Percentiles rank a stretch among this genome's conserved stretches.
Evolutionary conservation across 2,329 filamentous ascomycete genomes (phyloP).

Genomic region (Emericellopsis atlantica): DNA sequence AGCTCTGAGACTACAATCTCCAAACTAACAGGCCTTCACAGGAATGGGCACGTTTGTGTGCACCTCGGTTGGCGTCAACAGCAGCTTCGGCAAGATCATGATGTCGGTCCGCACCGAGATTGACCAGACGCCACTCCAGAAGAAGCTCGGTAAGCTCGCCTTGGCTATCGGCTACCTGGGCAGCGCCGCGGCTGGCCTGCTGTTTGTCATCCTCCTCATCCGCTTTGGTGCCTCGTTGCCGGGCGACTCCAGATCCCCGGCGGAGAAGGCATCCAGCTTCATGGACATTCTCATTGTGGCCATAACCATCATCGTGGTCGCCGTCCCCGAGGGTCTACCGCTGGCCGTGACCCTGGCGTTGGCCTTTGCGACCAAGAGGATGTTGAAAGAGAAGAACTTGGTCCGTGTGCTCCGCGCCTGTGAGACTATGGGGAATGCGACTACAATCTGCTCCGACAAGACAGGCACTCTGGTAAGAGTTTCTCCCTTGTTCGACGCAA

Average conservation of each 20-base stretch:
- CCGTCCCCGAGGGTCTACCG: conserved; percentile 53
- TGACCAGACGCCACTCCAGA: conserved; percentile 40
- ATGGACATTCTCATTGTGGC: conserved; percentile 53
- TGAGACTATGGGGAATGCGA: conserved; percentile 57
- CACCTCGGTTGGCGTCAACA: conserved; percentile 42
- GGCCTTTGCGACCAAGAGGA: conserved; percentile 52
- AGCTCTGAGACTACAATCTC: background rate
- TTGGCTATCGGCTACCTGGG: conserved; percentile 25
- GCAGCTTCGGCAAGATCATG: conserved; percentile 39
- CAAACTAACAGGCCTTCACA: background rate
- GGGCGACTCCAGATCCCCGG: conserved; percentile 29
- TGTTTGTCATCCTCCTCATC: conserved; percentile 69
- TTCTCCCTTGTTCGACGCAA: too few relatives aligned
- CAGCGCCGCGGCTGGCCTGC: conserved; percentile 55
- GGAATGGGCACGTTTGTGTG: conserved; percentile 40
- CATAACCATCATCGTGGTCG: conserved; percentile 54
- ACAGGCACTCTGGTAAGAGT: conserved; percentile 3
- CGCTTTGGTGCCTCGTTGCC: conserved; percentile 57
- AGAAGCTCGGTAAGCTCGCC: conserved; percentile 30
- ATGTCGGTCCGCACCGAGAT: conserved; percentile 39
- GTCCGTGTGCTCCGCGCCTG: conserved; percentile 52
- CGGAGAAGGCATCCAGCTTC: conserved; percentile 45
- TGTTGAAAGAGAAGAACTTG: conserved; percentile 55
- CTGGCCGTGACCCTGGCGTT: conserved; percentile 53
- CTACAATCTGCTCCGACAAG: conserved; percentile 57